Conservation (phyloP, 148 eudicot species). For the Arctostaphylos glauca region DNA sequence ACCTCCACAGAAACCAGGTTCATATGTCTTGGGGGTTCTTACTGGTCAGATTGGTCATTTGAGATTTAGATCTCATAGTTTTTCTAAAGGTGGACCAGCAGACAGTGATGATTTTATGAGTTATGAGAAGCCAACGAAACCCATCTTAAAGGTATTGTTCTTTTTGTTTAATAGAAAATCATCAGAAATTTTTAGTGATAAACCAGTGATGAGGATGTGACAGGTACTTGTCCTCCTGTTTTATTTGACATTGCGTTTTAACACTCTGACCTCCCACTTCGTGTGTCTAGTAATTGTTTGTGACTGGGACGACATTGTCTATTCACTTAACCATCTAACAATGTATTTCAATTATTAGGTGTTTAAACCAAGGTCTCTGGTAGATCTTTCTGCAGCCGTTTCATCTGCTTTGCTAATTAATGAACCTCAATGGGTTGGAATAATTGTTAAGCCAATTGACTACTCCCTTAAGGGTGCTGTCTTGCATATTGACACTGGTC, state of each 20-base stretch:
- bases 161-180: neutral
- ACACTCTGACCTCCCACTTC: neutral
- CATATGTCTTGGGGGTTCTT: slow-evolving; percentile 93
- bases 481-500: slow-evolving; percentile 86
- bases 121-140: slow-evolving; percentile 96
- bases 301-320: neutral
- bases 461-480: slow-evolving; percentile 88
- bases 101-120: slow-evolving; percentile 99
- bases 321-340: neutral
- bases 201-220: neutral
- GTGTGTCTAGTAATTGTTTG: slow-evolving; percentile 3
- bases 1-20: slow-evolving; percentile 98
- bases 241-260: slow-evolving; percentile 2
- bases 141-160: slow-evolving; percentile 75
- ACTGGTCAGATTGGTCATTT: slow-evolving; percentile 95
- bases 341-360: slow-evolving; percentile 46
- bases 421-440: slow-evolving; percentile 95
- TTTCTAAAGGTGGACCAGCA: slow-evolving; percentile 85
- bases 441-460: slow-evolving; percentile 80
- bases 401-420: slow-evolving; percentile 93
- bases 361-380: slow-evolving; percentile 86
- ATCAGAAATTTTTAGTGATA: neutral
- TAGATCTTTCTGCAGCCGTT: slow-evolving; percentile 89
- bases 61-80: slow-evolving; percentile 97
- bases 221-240: neutral